Percentiles rank a stretch among this genome's conserved stretches.
These are phyloP conservation scores for Cladophialophora bantiana DNA, from an alignment of 2,329 filamentous ascomycete genomes.

Conservation along the genomic window DNA sequence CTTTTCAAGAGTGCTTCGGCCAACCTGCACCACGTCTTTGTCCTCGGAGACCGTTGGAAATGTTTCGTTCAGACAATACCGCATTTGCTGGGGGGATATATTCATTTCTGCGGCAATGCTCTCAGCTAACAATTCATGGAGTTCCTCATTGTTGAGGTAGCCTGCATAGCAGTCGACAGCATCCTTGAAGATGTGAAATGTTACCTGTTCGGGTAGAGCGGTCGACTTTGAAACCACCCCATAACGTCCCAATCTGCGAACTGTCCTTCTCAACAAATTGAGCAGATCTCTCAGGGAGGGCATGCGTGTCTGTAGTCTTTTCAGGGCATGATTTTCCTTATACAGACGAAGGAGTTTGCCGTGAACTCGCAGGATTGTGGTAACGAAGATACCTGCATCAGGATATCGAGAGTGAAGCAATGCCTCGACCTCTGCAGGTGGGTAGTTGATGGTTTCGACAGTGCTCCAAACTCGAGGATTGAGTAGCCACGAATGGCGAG, in stretches of 20 bases:
- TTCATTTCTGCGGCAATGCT: slow-evolving; percentile 87
- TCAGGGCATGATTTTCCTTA: slow-evolving; percentile 27
- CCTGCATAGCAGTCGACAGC: slow-evolving; percentile 91
- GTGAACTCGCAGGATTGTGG: slow-evolving; percentile 65
- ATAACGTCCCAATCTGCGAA: slow-evolving; percentile 63
- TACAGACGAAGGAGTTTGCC: slow-evolving; percentile 51
- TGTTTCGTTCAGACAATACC: slow-evolving; percentile 74
- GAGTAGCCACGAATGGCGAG: slow-evolving; percentile 47
- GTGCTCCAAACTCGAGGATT: slow-evolving; percentile 76
- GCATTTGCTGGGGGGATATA: slow-evolving; percentile 79
- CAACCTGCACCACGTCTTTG: slow-evolving; percentile 66
- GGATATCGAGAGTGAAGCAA: slow-evolving; percentile 77
- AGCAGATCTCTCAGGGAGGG: slow-evolving; percentile 79
- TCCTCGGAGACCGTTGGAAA: slow-evolving; percentile 74
- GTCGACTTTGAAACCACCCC: slow-evolving; percentile 5
- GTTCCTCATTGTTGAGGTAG: slow-evolving; percentile 71
- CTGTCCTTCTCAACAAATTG: slow-evolving; percentile 86
- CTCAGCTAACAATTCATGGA: slow-evolving; percentile 66
- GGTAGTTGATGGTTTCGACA: slow-evolving; percentile 72
- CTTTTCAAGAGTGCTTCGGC: slow-evolving; percentile 67
- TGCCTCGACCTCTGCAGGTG: slow-evolving; percentile 72
- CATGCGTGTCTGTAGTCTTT: slow-evolving; percentile 57
- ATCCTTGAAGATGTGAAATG: slow-evolving; percentile 90
- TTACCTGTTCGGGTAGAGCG: slow-evolving; percentile 69
- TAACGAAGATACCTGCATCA: slow-evolving; percentile 65